Percentiles rank a stretch among this genome's conserved stretches.
These are phyloP conservation scores for Lycium ferocissimum DNA, from an alignment of 257 asterid species.

Conservation along the genomic window DNA sequence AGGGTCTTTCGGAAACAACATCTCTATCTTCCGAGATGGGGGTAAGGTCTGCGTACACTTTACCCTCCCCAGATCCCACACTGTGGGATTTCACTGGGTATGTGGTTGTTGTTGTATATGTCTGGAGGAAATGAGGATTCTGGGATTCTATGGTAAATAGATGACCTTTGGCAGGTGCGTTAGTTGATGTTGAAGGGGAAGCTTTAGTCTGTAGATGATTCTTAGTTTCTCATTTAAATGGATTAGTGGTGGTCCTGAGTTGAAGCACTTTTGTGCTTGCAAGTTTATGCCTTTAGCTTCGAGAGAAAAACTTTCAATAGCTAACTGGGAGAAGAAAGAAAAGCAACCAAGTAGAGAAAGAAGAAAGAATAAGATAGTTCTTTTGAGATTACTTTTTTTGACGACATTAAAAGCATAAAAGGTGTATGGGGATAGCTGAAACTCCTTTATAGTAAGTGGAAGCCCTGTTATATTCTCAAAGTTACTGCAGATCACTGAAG, in stretches of 20 bases:
- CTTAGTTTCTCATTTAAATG: background rate
- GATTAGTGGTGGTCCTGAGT: background rate
- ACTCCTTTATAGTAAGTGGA: background rate
- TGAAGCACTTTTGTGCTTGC: background rate
- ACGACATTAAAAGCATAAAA: background rate
- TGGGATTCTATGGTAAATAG: background rate
- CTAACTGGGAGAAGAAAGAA: background rate
- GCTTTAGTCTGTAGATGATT: background rate
- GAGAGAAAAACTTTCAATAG: background rate
- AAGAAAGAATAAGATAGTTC: background rate
- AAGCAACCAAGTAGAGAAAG: background rate
- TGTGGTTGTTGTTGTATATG: background rate
- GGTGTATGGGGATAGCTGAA: background rate
- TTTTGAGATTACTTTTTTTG: background rate
- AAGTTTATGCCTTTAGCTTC: background rate
- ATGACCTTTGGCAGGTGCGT: conserved; percentile 1
- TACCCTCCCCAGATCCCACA: no score
- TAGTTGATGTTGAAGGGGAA: background rate
- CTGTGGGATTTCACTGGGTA: no score
- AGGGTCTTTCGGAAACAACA: no score
- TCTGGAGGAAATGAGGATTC: background rate
- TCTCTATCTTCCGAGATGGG: no score
- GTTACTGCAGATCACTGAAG: background rate
- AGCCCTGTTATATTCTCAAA: background rate
- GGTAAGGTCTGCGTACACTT: no score